These are phyloP conservation scores for Verticillium klebahnii DNA, from an alignment of 2,329 filamentous ascomycete species.

Conservation along the genomic window DNA sequence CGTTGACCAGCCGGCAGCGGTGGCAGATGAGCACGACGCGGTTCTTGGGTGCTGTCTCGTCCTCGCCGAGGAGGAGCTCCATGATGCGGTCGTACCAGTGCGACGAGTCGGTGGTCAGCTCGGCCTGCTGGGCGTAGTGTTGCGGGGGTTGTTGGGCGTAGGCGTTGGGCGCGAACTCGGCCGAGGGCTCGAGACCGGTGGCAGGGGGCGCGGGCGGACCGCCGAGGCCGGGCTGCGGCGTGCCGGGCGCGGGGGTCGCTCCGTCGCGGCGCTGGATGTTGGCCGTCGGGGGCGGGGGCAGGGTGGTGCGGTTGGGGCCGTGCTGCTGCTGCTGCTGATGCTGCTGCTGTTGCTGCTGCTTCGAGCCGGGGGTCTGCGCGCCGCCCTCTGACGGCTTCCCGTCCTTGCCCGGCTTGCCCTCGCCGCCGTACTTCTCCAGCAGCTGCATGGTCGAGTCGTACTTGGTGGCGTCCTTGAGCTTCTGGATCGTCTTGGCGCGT, in stretches of 20 bases:
- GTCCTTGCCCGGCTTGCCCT: conserved; percentile 37
- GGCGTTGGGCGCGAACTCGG: conserved; percentile 74
- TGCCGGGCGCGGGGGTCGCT: conserved; percentile 20
- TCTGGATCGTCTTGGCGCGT: conserved; percentile 82
- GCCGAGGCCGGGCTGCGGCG: conserved; percentile 18
- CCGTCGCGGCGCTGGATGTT: conserved; percentile 47
- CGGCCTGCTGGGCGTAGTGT: conserved; percentile 5
- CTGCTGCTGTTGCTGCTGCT: conserved; percentile 21
- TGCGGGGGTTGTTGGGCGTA: conserved; percentile 33
- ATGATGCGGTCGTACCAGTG: conserved; percentile 95
- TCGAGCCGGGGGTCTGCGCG: conserved; percentile 19
- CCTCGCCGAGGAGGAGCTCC: conserved; percentile 88
- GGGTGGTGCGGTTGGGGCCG: conserved; percentile 27
- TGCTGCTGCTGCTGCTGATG: conserved; percentile 13
- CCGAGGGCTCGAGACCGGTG: conserved; percentile 34
- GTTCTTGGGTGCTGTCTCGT: conserved; percentile 89
- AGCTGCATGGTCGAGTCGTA: conserved; percentile 93
- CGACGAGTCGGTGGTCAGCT: conserved; percentile 2
- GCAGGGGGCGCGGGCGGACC: conserved; percentile 14
- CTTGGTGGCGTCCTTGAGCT: conserved; percentile 89
- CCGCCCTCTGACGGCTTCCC: conserved; percentile 18
- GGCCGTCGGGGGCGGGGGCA: conserved; percentile 57
- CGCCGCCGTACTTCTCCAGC: conserved; percentile 87
- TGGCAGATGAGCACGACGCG: conserved; percentile 81
- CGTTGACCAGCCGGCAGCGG: conserved; percentile 84